These are phyloP conservation scores for Withania somnifera DNA, from an alignment of 305 asterid species.

Conservation along the genomic window DNA sequence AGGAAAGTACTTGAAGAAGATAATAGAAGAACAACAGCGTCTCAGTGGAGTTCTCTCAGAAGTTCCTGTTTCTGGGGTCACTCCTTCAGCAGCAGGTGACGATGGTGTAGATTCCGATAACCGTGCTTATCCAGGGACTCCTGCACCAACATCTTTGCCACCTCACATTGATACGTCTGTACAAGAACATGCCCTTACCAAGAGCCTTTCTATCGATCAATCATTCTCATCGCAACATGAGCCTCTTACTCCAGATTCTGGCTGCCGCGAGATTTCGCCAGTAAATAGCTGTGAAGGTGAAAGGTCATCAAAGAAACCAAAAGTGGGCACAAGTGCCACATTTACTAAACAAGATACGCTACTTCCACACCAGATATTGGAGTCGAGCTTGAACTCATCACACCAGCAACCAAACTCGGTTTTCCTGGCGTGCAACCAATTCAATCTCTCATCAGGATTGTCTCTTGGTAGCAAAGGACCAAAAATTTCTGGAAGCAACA, in stretches of 20 bases:
- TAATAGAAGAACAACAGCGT: conserved; percentile 90
- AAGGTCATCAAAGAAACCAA: conserved; percentile 44
- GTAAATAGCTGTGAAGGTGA: conserved; percentile 33
- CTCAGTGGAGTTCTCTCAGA: conserved; percentile 65
- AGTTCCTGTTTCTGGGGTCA: conserved; percentile 36
- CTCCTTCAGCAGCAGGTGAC: conserved; percentile 30
- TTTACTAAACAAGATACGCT: conserved; percentile 31
- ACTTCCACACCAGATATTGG: conserved; percentile 38
- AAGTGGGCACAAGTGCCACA: conserved; percentile 23
- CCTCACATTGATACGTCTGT: conserved; percentile 44
- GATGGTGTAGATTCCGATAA: conserved; percentile 38
- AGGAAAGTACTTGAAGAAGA: conserved; percentile 89
- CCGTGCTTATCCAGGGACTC: conserved; percentile 66
- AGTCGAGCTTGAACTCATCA: conserved; percentile 50
- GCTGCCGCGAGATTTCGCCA: conserved; percentile 29
- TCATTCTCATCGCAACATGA: conserved; percentile 70
- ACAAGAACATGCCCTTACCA: conserved; percentile 32
- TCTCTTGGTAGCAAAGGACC: conserved; percentile 21
- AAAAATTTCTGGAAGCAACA: conserved; percentile 22
- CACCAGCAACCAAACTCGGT: conserved; percentile 41
- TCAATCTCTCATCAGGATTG: conserved; percentile 24
- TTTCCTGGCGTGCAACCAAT: conserved; percentile 29
- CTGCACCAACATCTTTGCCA: conserved; percentile 65
- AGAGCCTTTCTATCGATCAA: conserved; percentile 57
- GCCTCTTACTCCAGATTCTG: conserved; percentile 82